Conservation (phyloP, 352 stramenopile species). For the Phytophthora hybrid region DNA sequence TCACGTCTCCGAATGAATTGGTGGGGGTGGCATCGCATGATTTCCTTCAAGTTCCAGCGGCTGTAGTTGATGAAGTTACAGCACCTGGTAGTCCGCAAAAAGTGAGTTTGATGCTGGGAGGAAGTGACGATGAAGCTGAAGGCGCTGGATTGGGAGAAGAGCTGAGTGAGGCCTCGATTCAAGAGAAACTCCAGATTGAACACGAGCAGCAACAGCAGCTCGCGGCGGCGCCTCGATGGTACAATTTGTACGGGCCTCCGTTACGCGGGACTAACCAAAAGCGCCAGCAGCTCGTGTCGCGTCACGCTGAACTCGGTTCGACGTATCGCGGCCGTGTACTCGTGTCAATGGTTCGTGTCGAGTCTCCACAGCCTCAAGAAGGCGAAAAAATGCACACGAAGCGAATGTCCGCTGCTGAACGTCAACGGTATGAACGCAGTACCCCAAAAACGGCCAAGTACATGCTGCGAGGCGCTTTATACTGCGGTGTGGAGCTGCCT, state of each 20-base stretch:
- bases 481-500: conserved; percentile 66
- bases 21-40: conserved; percentile 77
- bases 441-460: conserved; percentile 71
- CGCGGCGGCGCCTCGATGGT: conserved; percentile 60
- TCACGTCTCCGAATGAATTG: conserved; percentile 71
- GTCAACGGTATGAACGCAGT: conserved; percentile 21
- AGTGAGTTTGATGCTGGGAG: conserved; percentile 14
- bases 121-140: conserved; percentile 16
- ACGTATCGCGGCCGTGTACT: conserved; percentile 85
- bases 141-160: not conserved
- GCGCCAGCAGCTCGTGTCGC: conserved; percentile 55
- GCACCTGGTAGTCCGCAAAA: conserved; percentile 9
- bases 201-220: conserved; percentile 19
- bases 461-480: conserved; percentile 66
- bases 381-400: conserved; percentile 72
- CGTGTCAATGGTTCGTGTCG: conserved; percentile 76
- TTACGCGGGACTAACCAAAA: conserved; percentile 64
- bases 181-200: conserved; percentile 23
- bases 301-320: conserved; percentile 73
- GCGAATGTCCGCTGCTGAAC: conserved; percentile 44
- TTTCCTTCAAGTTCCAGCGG: conserved; percentile 65
- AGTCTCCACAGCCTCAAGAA: conserved; percentile 45
- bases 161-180: conserved; percentile 2
- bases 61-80: not conserved
- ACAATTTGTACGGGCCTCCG: conserved; percentile 89